These are phyloP conservation scores for Chaetoceros muelleri DNA, from an alignment of 108 stramenopile genomes.

Conservation along the genomic window DNA sequence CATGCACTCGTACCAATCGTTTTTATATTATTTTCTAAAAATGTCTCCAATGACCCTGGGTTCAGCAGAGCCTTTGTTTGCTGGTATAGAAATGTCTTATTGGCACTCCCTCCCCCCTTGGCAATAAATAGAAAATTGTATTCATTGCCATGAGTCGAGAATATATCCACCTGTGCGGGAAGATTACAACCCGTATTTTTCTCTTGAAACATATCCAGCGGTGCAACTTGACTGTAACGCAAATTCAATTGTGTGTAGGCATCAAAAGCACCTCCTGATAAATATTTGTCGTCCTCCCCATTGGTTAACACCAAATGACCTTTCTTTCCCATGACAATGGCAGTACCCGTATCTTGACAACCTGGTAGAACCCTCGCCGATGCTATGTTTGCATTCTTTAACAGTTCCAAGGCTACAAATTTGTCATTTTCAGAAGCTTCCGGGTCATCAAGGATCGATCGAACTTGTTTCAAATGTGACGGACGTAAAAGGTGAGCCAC, in stretches of 20 bases:
- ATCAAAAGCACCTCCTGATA: conserved; percentile 82
- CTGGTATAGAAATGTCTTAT: conserved; percentile 95
- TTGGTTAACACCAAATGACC: conserved; percentile 89
- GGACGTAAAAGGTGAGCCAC: conserved; percentile 91
- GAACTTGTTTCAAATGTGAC: conserved; percentile 77
- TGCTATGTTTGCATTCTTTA: conserved; percentile 95
- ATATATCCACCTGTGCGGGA: conserved; percentile 91
- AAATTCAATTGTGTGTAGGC: conserved; percentile 87
- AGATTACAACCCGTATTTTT: conserved; percentile 90
- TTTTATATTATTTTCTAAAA: conserved; percentile 87
- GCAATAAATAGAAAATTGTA: conserved; percentile 94
- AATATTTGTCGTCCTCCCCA: conserved; percentile 87
- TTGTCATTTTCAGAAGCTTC: conserved; percentile 92
- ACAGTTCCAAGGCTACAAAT: conserved; percentile 91
- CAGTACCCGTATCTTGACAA: conserved; percentile 96
- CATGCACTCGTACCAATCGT: conserved; percentile 93
- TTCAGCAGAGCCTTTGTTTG: conserved; percentile 94
- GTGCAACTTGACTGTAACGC: conserved; percentile 91
- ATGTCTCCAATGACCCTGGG: conserved; percentile 70
- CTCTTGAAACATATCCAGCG: conserved; percentile 88
- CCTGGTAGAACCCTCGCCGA: conserved; percentile 80
- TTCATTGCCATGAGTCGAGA: conserved; percentile 71
- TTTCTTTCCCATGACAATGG: conserved; percentile 87
- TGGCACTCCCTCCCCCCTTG: conserved; percentile 95
- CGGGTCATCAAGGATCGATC: conserved; percentile 89